A percentile compares a stretch with the other conserved stretches of the same genome.
phyloP scores from a whole-genome alignment of 202 grass and related monocot species.

The Setaria viridis region DNA sequence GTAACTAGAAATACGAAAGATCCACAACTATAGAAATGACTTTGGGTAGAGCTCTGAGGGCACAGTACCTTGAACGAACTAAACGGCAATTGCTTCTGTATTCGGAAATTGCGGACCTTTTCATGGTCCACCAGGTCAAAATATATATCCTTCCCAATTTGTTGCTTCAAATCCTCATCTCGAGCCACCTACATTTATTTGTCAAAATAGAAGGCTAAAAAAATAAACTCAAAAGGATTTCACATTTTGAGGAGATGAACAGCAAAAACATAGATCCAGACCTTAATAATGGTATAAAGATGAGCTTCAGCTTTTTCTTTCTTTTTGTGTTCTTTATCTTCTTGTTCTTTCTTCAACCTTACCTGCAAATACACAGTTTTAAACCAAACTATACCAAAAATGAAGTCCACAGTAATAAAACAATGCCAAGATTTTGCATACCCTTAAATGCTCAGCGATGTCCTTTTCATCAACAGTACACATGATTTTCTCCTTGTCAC shows the following conservation, averaged over 20 bases:
- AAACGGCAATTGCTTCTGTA: constrained; percentile 87
- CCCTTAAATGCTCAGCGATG: constrained; percentile 90
- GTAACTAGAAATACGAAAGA: constrained; percentile 24
- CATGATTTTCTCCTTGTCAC: constrained; percentile 94
- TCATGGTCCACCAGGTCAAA: constrained; percentile 96
- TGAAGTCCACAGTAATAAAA: constrained; percentile 19
- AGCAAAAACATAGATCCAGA: constrained; percentile 45
- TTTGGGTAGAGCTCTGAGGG: constrained; percentile 27
- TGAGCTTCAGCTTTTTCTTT: constrained; percentile 96
- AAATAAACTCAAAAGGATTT: constrained; percentile 16
- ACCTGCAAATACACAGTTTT: constrained; percentile 57
- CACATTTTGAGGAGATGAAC: constrained; percentile 39
- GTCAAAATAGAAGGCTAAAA: constrained; percentile 11
- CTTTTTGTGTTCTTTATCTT: constrained; percentile 97
- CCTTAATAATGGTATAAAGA: constrained; percentile 97
- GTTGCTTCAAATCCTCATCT: constrained; percentile 72
- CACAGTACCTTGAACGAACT: constrained; percentile 75
- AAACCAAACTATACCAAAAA: constrained; percentile 25
- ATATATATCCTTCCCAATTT: constrained; percentile 86
- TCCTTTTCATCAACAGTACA: constrained; percentile 97
- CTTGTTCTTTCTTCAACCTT: constrained; percentile 96
- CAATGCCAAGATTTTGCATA: constrained; percentile 42
- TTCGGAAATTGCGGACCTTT: constrained; percentile 84
- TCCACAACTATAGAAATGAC: constrained; percentile 3
- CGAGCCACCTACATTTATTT: constrained; percentile 69